Evolutionary conservation across 805 yeast genomes (phyloP), one percentile per base, ranked within the genome.

Genomic region (Hanseniaspora pseudoguilliermondii): DNA sequence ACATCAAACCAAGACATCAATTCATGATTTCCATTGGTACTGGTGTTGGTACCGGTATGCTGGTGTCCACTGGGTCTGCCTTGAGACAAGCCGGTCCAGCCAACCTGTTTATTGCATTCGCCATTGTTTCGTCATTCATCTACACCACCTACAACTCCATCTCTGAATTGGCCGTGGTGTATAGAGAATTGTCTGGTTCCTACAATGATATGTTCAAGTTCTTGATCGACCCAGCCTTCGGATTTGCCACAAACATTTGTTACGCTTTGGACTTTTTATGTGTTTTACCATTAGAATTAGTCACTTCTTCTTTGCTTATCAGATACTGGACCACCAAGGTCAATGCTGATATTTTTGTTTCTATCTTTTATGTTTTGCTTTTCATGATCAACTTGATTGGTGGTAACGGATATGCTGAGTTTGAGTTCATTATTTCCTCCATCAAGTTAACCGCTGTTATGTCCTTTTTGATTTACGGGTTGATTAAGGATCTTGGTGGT

Each of bases 1-100:
- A 63, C 10, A 66, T 66, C 44, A 64, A 64, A 41, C 65, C 73
- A 9, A 73, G 89, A 63, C 90, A 84, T 67, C 72, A 84, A 63
- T 79, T 82, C 58, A 78, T 85, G 83, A 83, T 84, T 62, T 83
- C 88, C 42, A 75, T 84, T 44, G 87, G 87, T 34, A 84, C 87
- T 40, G 79, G 84, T 61, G 80, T 83, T 50, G 90, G 90, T 61
- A 81, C 88, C 2, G 90, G 90, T 65, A 68, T 84, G 55, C 79
- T 84, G 60, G 81, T 84, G 53, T 88, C 89, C 62, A 72, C 81
- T 15, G 88, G 86, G 43, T 67, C 71, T 21, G 76, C 84, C 2
- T 72, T 84, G 59, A 65, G 68, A 32, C 67, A 70, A 15, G 84
- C 84, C 59, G 89, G 89, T 38, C 87, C 88, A 4, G 85, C 78